These are phyloP conservation scores for Suillus brevipes DNA, from an alignment of 768 basidiomycete species.

Conservation along the genomic window DNA sequence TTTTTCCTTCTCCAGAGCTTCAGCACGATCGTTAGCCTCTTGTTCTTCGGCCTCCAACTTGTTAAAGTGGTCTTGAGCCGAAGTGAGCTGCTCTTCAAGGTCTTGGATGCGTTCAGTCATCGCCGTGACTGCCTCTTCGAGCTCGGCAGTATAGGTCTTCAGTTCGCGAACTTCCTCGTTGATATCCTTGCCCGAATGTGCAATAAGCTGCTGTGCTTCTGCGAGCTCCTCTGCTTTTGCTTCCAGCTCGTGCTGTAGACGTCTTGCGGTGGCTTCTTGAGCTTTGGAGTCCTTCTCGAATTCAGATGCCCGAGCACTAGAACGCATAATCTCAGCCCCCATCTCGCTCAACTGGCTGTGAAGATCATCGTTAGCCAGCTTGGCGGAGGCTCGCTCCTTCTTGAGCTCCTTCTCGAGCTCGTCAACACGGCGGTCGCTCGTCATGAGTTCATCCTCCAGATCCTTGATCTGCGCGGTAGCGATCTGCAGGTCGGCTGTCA, in stretches of 20 bases:
- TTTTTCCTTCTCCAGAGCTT: constrained; percentile 52
- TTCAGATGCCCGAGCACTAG: constrained; percentile 36
- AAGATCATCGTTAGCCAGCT: constrained; percentile 41
- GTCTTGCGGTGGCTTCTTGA: constrained; percentile 32
- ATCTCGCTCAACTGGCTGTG: constrained; percentile 35
- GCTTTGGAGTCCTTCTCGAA: constrained; percentile 48
- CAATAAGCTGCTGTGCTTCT: constrained; percentile 27
- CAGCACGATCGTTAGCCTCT: constrained; percentile 48
- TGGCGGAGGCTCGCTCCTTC: constrained; percentile 48
- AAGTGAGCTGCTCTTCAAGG: constrained; percentile 56
- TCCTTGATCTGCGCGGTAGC: constrained; percentile 59
- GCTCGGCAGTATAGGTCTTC: constrained; percentile 54
- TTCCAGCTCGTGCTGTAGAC: constrained; percentile 46
- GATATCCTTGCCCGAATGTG: constrained; percentile 24
- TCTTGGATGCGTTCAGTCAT: constrained; percentile 53
- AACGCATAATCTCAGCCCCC: constrained; percentile 30
- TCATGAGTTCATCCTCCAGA: constrained; percentile 60
- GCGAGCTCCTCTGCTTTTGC: constrained; percentile 28
- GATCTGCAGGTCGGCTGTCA: constrained; percentile 59
- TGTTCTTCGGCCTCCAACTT: constrained; percentile 46
- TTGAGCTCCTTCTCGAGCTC: constrained; percentile 58
- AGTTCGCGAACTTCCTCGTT: constrained; percentile 38
- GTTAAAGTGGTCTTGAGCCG: constrained; percentile 46
- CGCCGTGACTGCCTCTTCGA: constrained; percentile 58
- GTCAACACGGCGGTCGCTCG: constrained; percentile 51